phyloP scores from a whole-genome alignment of 139 green algal genomes.

The Chlorella ohadii region DNA sequence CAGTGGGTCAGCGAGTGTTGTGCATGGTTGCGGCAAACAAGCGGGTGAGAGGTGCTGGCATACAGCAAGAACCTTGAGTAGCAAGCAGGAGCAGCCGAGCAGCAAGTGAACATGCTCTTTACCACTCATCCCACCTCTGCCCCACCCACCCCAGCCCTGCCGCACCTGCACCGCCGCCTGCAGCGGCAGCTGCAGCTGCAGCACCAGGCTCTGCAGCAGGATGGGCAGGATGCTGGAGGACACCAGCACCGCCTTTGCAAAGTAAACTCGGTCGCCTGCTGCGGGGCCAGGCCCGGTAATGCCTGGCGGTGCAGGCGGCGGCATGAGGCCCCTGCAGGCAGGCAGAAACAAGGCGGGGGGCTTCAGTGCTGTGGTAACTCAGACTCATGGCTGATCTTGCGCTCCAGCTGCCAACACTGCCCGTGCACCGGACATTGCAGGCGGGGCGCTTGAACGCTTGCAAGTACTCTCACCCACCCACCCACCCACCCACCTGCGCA shows the following conservation, averaged over 20 bases:
- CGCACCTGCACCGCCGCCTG: constrained; percentile 24
- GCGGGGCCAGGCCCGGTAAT: background rate
- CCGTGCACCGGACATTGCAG: no score
- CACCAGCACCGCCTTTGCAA: constrained; percentile 13
- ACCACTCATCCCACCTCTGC: no score
- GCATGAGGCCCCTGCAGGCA: background rate
- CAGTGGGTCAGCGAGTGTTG: no score
- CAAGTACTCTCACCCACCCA: no score
- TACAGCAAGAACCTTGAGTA: no score
- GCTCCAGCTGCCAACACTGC: no score
- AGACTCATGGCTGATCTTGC: no score
- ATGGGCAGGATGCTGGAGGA: constrained; percentile 15
- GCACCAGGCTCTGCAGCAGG: constrained; percentile 9
- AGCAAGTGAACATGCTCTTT: no score
- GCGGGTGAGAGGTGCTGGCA: no score
- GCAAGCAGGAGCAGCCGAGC: background rate
- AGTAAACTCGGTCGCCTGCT: background rate
- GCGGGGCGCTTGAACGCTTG: no score
- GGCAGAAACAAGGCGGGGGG: background rate
- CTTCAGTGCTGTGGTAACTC: no score
- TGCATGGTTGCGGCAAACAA: no score
- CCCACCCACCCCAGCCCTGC: background rate
- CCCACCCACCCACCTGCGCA: constrained; percentile 1
- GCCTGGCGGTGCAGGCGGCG: background rate
- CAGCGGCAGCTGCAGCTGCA: constrained; percentile 20